Conservation (phyloP, 257 asterid genomes). For the Jacaranda copaia region DNA sequence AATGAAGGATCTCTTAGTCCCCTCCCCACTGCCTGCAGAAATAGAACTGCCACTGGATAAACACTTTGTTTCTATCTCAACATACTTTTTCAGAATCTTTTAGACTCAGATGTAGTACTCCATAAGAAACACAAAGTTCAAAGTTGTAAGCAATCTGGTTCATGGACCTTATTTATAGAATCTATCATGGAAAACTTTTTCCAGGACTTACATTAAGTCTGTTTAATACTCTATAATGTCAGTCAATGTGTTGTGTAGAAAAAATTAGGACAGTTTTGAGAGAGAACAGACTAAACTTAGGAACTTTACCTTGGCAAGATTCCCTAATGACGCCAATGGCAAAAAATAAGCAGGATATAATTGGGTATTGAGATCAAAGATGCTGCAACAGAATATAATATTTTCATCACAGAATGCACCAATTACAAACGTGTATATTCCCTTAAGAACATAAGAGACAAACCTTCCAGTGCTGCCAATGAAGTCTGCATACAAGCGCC, state of each 20-base stretch:
- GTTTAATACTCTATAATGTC: slow-evolving; percentile 21
- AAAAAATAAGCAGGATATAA: slow-evolving; percentile 88
- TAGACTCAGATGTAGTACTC: background rate
- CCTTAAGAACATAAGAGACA: slow-evolving; percentile 16
- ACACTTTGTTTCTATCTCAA: slow-evolving; percentile 5
- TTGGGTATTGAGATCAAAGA: slow-evolving; percentile 90
- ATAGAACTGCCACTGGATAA: slow-evolving; percentile 22
- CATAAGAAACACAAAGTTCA: background rate
- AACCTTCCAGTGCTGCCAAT: slow-evolving; percentile 97
- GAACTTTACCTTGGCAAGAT: slow-evolving; percentile 85
- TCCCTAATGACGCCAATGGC: slow-evolving; percentile 93
- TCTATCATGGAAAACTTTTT: slow-evolving; percentile 12
- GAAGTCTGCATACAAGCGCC: slow-evolving; percentile 99
- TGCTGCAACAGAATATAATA: slow-evolving; percentile 62
- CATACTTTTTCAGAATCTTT: slow-evolving; percentile 16
- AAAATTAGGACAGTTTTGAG: background rate
- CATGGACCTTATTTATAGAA: slow-evolving; percentile 9
- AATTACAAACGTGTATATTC: slow-evolving; percentile 13
- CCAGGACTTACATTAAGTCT: slow-evolving; percentile 3
- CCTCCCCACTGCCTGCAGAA: slow-evolving; percentile 91
- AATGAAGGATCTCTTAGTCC: slow-evolving; percentile 97
- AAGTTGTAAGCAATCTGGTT: slow-evolving; percentile 20
- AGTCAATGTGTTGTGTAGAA: background rate
- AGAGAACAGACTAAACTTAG: slow-evolving; percentile 16
- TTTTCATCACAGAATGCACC: slow-evolving; percentile 29